Percentiles rank a stretch among this genome's conserved stretches.
These are phyloP conservation scores for Plasmodium berghei DNA, from an alignment of 169 alveolate genomes.

Conservation along the genomic window DNA sequence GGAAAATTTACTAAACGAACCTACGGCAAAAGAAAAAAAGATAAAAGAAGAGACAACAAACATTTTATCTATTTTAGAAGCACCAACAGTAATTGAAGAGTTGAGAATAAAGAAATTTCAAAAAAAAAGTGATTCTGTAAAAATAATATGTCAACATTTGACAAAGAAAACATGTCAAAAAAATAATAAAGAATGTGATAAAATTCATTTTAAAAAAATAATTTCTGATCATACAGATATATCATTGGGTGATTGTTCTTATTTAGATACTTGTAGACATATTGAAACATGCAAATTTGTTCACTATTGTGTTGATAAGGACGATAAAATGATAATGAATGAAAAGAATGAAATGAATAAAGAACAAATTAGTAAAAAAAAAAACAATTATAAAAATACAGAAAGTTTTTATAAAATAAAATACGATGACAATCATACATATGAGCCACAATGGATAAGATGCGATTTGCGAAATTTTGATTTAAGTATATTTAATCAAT, in stretches of 20 bases:
- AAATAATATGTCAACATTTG: slow-evolving; percentile 81
- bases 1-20: slow-evolving; percentile 60
- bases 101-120: slow-evolving; percentile 76
- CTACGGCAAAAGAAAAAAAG: slow-evolving; percentile 75
- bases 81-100: slow-evolving; percentile 81
- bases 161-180: slow-evolving; percentile 81
- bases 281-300: slow-evolving; percentile 93
- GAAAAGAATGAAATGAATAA: slow-evolving; percentile 34
- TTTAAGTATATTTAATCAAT: slow-evolving; percentile 89
- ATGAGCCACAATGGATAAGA: slow-evolving; percentile 89
- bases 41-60: slow-evolving; percentile 73
- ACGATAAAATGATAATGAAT: slow-evolving; percentile 66
- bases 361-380: slow-evolving; percentile 41
- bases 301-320: slow-evolving; percentile 92
- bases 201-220: slow-evolving; percentile 80
- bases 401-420: slow-evolving; percentile 7
- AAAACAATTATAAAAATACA: neutral
- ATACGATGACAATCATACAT: neutral
- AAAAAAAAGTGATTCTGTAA: slow-evolving; percentile 77
- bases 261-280: slow-evolving; percentile 95
- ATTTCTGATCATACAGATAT: slow-evolving; percentile 80
- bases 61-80: slow-evolving; percentile 66
- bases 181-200: slow-evolving; percentile 76
- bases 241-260: slow-evolving; percentile 94
- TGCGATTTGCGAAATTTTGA: slow-evolving; percentile 91